These are phyloP conservation scores for Metroxylon sagu DNA, from an alignment of 176 grass and related monocot genomes.

Conservation along the genomic window DNA sequence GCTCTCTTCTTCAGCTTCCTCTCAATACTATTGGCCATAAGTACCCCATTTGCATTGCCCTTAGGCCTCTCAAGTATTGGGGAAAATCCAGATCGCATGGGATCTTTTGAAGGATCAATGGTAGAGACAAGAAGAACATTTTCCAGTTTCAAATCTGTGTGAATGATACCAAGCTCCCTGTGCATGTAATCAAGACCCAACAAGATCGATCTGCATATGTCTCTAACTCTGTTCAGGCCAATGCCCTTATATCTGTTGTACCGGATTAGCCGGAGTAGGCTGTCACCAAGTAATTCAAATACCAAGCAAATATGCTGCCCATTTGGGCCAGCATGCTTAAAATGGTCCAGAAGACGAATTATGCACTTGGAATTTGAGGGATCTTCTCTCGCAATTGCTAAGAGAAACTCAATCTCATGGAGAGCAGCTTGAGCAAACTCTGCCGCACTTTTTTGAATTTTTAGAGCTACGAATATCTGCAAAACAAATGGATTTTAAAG, in stretches of 20 bases:
- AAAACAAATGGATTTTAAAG: slow-evolving; percentile 12
- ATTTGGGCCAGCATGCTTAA: slow-evolving; percentile 80
- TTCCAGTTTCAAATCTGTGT: slow-evolving; percentile 87
- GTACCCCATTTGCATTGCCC: slow-evolving; percentile 55
- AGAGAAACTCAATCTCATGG: slow-evolving; percentile 88
- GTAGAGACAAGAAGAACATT: slow-evolving; percentile 83
- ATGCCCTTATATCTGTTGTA: slow-evolving; percentile 96
- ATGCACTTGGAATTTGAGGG: slow-evolving; percentile 69
- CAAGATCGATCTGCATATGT: slow-evolving; percentile 85
- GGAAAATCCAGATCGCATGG: slow-evolving; percentile 56
- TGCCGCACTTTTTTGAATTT: slow-evolving; percentile 88
- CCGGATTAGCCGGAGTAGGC: slow-evolving; percentile 77
- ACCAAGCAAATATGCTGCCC: slow-evolving; percentile 93
- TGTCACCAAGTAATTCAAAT: slow-evolving; percentile 95
- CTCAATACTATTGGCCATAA: slow-evolving; percentile 52
- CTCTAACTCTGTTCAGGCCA: slow-evolving; percentile 50
- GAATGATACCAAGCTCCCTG: slow-evolving; percentile 79
- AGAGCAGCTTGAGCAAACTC: slow-evolving; percentile 94
- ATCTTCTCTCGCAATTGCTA: slow-evolving; percentile 58
- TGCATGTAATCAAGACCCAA: slow-evolving; percentile 93
- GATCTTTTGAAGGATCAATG: slow-evolving; percentile 87
- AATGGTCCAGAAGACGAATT: slow-evolving; percentile 82
- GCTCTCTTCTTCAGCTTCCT: slow-evolving; percentile 85
- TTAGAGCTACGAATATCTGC: slow-evolving; percentile 88
- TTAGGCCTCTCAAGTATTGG: slow-evolving; percentile 81